Base-by-base conservation (phyloP, 208 protist species). In the Balamuthia mandrillaris region DNA sequence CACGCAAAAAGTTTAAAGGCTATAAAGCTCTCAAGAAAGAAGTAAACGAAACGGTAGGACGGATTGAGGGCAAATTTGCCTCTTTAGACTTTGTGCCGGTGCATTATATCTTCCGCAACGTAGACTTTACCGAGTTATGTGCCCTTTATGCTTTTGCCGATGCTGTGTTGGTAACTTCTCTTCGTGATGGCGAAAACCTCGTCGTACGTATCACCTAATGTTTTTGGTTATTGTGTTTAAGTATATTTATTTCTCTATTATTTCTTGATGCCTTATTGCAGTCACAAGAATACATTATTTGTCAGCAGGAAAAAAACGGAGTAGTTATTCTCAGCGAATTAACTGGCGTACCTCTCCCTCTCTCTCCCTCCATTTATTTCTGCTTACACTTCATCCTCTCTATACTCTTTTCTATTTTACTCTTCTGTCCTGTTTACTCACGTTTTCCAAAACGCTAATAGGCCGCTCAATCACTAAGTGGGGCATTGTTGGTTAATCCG, bases 251-350 rank as follows among this genome's bases (percentile, higher is more conserved):
- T 9, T 44, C 47, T 54, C 47, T 24, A 14, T 21, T 24, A 54
- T 54, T 54, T 24, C 14, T 54, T 54, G 14, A 18, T 54, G 47
- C 47, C 47, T 14, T 54, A 24, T 21, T 54, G 14, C 14, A 79
- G 70, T 42, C 87, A 2, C 70, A 87, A 21, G 88, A 90, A n/a
- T 90, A 81, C 29, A 82, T 90, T 6, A 65, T 42, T 10, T 90
- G 66, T 39, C 88, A 91, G 24, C 60, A 63, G 3, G 61, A 83
- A 14, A 2, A 86, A 56, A 27, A 87, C 9, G 91, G 91, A 3
- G 87, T 92, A n/a, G 42, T 94, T 18, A 90, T 94, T 10, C 54
- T 94, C 4, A 83, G 52, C 61, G 91, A 94, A 81, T 94, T 94
- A 77, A 88, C 92, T 41, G 91, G 91, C 39, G 82, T 90, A 45